A percentile compares a stretch with the other conserved stretches of the same genome.
phyloP scores from a whole-genome alignment of 2,329 filamentous ascomycete species.

The Chaetomium strumarium region DNA sequence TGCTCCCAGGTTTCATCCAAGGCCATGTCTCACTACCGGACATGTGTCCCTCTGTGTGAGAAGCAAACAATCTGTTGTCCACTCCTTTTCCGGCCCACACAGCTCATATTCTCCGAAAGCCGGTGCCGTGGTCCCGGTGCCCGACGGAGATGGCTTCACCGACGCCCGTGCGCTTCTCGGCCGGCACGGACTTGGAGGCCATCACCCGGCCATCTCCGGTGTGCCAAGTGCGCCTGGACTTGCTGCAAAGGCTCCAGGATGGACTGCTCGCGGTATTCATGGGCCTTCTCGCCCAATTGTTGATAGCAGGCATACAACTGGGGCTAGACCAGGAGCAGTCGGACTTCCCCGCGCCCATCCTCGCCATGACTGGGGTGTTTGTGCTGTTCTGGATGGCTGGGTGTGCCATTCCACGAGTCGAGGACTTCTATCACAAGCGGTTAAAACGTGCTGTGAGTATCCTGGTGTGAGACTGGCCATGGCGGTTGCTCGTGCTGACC shows the following conservation, averaged over 20 bases:
- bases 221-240: not conserved
- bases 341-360: slow-evolving; percentile 43
- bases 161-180: not conserved
- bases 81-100: not conserved
- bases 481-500: slow-evolving; percentile 1
- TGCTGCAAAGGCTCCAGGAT: slow-evolving; percentile 14
- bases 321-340: slow-evolving; percentile 29
- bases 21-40: slow-evolving; percentile 24
- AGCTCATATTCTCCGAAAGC: slow-evolving; percentile 10
- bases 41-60: slow-evolving; percentile 17
- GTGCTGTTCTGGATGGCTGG: slow-evolving; percentile 21
- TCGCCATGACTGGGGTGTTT: slow-evolving; percentile 42
- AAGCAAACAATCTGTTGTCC: slow-evolving; percentile 19
- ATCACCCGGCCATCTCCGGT: not conserved
- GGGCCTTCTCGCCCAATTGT: slow-evolving; percentile 38
- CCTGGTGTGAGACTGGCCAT: not conserved
- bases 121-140: slow-evolving; percentile 19
- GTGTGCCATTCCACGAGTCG: slow-evolving; percentile 20
- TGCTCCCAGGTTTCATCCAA: slow-evolving; percentile 6
- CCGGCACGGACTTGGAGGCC: not conserved
- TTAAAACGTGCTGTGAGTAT: slow-evolving; percentile 24
- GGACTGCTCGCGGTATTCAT: slow-evolving; percentile 33
- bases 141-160: slow-evolving; percentile 9
- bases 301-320: slow-evolving; percentile 40
- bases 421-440: slow-evolving; percentile 25